A percentile compares a stretch with the other conserved stretches of the same genome.
Evolutionary conservation across 2,329 filamentous ascomycete species (phyloP).

Genomic region (Fusarium stilboides): DNA sequence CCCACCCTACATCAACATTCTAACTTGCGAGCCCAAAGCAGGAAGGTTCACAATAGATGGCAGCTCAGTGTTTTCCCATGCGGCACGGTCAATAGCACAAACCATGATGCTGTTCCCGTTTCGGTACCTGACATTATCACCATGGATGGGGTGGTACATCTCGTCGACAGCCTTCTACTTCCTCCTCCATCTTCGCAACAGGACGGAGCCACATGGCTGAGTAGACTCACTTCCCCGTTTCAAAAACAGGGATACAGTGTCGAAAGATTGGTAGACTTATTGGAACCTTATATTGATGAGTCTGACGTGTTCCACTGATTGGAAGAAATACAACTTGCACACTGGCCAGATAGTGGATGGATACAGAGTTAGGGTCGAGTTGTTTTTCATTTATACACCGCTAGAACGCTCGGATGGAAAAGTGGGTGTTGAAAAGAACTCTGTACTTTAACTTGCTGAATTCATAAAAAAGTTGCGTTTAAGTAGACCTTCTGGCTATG

Average conservation of each 20-base stretch:
- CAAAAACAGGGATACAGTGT: not conserved
- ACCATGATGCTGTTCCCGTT: not conserved
- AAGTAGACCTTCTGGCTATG: too few relatives aligned
- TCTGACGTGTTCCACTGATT: too few relatives aligned
- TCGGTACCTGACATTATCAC: conserved; percentile 1
- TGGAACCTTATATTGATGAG: not conserved
- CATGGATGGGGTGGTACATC: conserved; percentile 13
- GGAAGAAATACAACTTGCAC: too few relatives aligned
- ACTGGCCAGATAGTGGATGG: too few relatives aligned
- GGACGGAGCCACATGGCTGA: not conserved
- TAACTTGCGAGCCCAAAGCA: not conserved
- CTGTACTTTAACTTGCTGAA: too few relatives aligned
- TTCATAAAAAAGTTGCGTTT: too few relatives aligned
- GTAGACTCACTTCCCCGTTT: not conserved
- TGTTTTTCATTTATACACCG: too few relatives aligned
- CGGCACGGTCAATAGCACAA: not conserved
- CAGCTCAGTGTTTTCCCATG: not conserved
- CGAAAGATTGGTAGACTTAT: not conserved
- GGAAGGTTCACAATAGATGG: not conserved
- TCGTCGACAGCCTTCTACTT: not conserved
- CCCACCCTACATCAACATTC: not conserved
- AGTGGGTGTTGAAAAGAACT: too few relatives aligned
- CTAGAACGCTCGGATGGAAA: too few relatives aligned
- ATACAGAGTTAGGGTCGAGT: too few relatives aligned
- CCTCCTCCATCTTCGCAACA: not conserved